phyloP scores from a whole-genome alignment of 1,284 basidiomycete genomes.

The Apiotrichum akiyoshidainum region DNA sequence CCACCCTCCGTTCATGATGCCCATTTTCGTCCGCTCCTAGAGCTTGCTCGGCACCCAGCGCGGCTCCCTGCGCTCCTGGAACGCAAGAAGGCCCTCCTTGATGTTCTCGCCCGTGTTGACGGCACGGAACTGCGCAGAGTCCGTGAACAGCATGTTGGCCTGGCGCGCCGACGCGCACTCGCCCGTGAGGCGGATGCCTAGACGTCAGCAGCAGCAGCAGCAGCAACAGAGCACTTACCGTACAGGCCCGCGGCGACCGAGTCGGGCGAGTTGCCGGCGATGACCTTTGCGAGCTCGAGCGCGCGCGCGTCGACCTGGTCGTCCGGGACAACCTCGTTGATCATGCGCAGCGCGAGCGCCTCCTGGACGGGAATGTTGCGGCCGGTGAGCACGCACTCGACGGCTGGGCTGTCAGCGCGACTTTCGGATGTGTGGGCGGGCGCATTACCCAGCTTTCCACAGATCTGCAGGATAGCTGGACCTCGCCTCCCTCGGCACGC shows the following conservation, averaged over 20 bases:
- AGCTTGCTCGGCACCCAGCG: conserved; percentile 17
- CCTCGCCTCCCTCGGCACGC: no score
- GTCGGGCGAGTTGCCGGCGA: conserved; percentile 21
- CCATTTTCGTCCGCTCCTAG: no score
- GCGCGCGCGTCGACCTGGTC: conserved; percentile 17
- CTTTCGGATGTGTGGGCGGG: no score
- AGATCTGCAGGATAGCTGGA: no score
- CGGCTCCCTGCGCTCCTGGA: conserved; percentile 17
- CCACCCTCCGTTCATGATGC: no score
- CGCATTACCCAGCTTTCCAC: no score
- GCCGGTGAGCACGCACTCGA: conserved; percentile 17
- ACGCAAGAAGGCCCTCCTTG: conserved; percentile 20
- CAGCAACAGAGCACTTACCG: conserved; percentile 1
- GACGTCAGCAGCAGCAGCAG: neutral
- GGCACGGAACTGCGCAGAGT: conserved; percentile 11
- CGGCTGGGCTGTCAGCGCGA: conserved; percentile 3
- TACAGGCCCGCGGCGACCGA: conserved; percentile 14
- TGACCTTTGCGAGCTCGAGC: conserved; percentile 11
- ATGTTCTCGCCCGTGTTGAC: conserved; percentile 15
- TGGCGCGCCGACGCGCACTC: conserved; percentile 6
- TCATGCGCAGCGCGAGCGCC: conserved; percentile 15
- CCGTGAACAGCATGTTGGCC: conserved; percentile 13
- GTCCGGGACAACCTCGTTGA: conserved; percentile 23
- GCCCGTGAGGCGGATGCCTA: conserved; percentile 17
- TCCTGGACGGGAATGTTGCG: conserved; percentile 15